These are phyloP conservation scores for Datura wrightii DNA, from an alignment of 257 asterid species.

Conservation along the genomic window DNA sequence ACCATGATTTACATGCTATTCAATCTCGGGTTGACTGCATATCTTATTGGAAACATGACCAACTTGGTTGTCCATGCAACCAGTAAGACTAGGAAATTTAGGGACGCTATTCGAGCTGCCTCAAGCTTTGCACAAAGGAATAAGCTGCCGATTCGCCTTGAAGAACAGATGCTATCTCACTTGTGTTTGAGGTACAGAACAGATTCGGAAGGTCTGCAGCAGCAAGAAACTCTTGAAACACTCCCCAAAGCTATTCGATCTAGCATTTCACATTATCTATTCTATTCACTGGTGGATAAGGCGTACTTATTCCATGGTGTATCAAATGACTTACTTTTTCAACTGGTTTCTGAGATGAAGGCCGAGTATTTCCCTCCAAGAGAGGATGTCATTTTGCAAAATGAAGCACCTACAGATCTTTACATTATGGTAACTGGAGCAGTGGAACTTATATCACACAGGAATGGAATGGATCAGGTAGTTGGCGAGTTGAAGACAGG, in stretches of 20 bases:
- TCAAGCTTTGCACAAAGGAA: slow-evolving; percentile 82
- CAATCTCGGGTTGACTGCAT: slow-evolving; percentile 74
- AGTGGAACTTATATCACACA: slow-evolving; percentile 62
- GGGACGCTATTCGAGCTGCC: slow-evolving; percentile 75
- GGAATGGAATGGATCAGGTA: slow-evolving; percentile 50
- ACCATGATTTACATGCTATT: slow-evolving; percentile 63
- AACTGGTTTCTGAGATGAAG: slow-evolving; percentile 85
- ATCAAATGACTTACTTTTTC: slow-evolving; percentile 81
- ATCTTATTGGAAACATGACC: slow-evolving; percentile 87
- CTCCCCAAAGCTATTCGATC: slow-evolving; percentile 89
- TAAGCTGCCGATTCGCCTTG: slow-evolving; percentile 64
- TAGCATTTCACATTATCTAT: slow-evolving; percentile 67
- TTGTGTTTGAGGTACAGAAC: slow-evolving; percentile 78
- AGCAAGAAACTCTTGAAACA: slow-evolving; percentile 74
- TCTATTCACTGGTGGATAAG: slow-evolving; percentile 66
- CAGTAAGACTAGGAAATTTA: slow-evolving; percentile 67
- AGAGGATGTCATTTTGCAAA: slow-evolving; percentile 70
- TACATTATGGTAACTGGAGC: slow-evolving; percentile 74
- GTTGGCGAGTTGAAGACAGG: slow-evolving; percentile 67
- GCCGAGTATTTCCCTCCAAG: slow-evolving; percentile 78
- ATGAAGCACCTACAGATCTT: slow-evolving; percentile 79
- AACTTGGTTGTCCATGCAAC: slow-evolving; percentile 86
- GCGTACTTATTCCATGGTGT: slow-evolving; percentile 82
- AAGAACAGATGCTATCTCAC: slow-evolving; percentile 85
- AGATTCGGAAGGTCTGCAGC: slow-evolving; percentile 87